These are phyloP conservation scores for Hypsizygus marmoreus DNA, from an alignment of 768 basidiomycete genomes.

Conservation along the genomic window DNA sequence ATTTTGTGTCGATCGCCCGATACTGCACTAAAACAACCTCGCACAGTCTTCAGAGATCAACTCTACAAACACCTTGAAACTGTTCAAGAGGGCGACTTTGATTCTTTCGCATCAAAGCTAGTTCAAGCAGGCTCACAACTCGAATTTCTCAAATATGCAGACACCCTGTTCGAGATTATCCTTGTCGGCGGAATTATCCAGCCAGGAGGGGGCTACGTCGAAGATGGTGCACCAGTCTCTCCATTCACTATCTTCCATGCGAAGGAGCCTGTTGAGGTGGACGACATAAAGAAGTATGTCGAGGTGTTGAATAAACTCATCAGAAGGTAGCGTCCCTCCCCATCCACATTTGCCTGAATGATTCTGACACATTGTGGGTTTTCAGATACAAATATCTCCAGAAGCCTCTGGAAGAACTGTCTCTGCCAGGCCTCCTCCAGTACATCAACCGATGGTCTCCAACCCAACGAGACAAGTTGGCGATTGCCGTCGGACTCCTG, in stretches of 20 bases:
- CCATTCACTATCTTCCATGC: constrained; percentile 89
- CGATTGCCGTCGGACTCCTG: constrained; percentile 78
- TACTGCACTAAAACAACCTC: constrained; percentile 10
- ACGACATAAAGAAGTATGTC: constrained; percentile 90
- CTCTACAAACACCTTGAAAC: constrained; percentile 90
- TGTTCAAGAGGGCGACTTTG: constrained; percentile 78
- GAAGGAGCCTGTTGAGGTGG: constrained; percentile 74
- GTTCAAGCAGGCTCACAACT: constrained; percentile 90
- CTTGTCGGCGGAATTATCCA: constrained; percentile 95
- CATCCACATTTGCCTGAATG: background rate
- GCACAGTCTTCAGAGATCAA: constrained; percentile 87
- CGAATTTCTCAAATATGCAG: constrained; percentile 97
- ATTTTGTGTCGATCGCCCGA: constrained; percentile 13
- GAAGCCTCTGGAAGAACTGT: constrained; percentile 87
- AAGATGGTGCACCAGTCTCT: constrained; percentile 81
- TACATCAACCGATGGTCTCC: constrained; percentile 85
- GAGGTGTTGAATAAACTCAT: constrained; percentile 96
- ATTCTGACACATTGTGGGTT: constrained; percentile 11
- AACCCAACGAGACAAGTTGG: constrained; percentile 79
- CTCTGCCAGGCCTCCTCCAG: constrained; percentile 84
- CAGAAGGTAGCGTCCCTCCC: constrained; percentile 62
- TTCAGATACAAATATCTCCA: constrained; percentile 98
- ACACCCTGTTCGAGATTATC: constrained; percentile 93
- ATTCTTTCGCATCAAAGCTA: constrained; percentile 79
- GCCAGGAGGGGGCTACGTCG: constrained; percentile 90